Evolutionary conservation across 768 basidiomycete species (phyloP).

Genomic region (Leucocoprinus leucothites): DNA sequence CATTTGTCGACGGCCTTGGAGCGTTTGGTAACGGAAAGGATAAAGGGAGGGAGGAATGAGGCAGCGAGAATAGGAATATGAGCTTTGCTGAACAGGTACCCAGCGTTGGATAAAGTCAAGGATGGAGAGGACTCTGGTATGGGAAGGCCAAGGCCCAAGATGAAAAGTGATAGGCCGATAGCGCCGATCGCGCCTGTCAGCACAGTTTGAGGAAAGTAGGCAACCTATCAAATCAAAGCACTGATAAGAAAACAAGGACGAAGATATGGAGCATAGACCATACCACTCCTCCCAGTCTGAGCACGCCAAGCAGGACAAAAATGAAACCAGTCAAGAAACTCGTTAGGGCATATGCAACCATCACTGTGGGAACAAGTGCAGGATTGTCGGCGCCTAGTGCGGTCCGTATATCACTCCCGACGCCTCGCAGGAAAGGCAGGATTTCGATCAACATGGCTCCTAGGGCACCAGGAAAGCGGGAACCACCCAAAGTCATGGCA

Average conservation of each 20-base stretch:
- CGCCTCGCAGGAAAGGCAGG: slow-evolving; percentile 19
- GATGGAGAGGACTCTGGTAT: slow-evolving; percentile 7
- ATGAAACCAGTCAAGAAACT: slow-evolving; percentile 19
- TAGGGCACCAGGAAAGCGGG: slow-evolving; percentile 20
- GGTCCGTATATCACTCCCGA: slow-evolving; percentile 19
- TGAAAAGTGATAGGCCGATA: slow-evolving; percentile 20
- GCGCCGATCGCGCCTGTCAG: slow-evolving; percentile 22
- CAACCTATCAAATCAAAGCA: slow-evolving; percentile 15
- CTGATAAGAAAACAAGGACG: neutral
- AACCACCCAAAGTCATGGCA: slow-evolving; percentile 21
- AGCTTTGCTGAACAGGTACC: slow-evolving; percentile 14
- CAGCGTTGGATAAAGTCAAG: slow-evolving; percentile 15
- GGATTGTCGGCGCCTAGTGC: slow-evolving; percentile 20
- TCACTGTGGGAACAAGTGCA: slow-evolving; percentile 21
- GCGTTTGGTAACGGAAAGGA: slow-evolving; percentile 18
- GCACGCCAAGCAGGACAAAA: slow-evolving; percentile 19
- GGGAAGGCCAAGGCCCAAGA: slow-evolving; percentile 17
- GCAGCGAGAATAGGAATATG: slow-evolving; percentile 20
- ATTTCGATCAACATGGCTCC: slow-evolving; percentile 23
- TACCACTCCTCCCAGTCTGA: slow-evolving; percentile 20
- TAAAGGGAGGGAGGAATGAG: slow-evolving; percentile 18
- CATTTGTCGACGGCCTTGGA: slow-evolving; percentile 13
- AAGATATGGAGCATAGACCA: neutral
- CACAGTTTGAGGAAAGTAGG: slow-evolving; percentile 22
- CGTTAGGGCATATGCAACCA: slow-evolving; percentile 22